Base-by-base conservation (phyloP, 768 basidiomycete genomes). In the Austroboletus festivus region DNA sequence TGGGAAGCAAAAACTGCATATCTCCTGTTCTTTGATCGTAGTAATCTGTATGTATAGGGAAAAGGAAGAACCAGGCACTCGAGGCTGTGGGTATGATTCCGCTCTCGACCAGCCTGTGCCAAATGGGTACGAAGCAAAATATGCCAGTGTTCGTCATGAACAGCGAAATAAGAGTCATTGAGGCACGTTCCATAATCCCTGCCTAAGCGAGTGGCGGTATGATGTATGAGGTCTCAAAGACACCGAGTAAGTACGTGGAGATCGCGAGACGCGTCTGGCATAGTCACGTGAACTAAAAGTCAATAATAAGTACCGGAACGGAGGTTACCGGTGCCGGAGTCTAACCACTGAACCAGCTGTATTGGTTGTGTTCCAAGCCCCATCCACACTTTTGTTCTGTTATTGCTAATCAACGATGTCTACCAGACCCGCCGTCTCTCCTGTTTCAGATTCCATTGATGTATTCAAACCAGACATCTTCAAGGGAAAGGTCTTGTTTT, bases 401-500 rank as follows among this genome's bases (percentile, higher is more conserved):
- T n/a, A n/a, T n/a, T n/a, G n/a, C 16, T 37, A 4, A 26, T 23
- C 16, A 31, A 37, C 26, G 2, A 62, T 79, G 80, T 56, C 79
- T 8, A 62, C 74, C 13, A 48, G 57, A 50, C 60, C 64, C 20
- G 68, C 77, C 44, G 65, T 76, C 22, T 68, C 72, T 21, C 77
- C 84, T 1, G 61, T 76, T 18, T 70, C 71, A 23, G 70, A 73
- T 50, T 88, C 86, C 1, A 77, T 74, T 0, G 59, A 77, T 35
- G 71, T 88, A 46, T 97, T 95, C 77, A 84, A 81, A 56, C 61
- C 71, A 2, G 85, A 89, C 54, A 76, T 97, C 24, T 95, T 95
- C 81, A 81, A 83, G 53, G 92, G 88, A 51, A 96, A 94, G 64
- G 90, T 94, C 19, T 72, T 90, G 4, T 89, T 91, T 69, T 92